phyloP scores from a whole-genome alignment of 2,329 filamentous ascomycete species.

The Capronia americana region DNA sequence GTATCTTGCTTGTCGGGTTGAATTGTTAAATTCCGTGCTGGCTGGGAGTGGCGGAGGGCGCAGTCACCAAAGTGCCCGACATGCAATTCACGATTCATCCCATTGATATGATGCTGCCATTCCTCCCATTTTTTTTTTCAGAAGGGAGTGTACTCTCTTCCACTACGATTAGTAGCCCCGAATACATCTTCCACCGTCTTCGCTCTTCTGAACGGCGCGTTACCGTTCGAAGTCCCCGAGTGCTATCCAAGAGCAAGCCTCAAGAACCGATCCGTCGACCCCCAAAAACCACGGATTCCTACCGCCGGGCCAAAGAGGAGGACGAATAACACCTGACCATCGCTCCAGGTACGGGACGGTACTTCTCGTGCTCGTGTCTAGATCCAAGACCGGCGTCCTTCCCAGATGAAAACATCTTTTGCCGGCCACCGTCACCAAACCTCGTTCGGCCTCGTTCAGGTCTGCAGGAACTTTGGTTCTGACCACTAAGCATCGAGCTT shows the following conservation, averaged over 20 bases:
- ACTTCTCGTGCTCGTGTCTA: not conserved
- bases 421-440: slow-evolving; percentile 12
- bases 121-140: not conserved
- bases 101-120: slow-evolving; percentile 6
- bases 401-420: not conserved
- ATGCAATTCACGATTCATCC: not conserved
- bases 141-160: not conserved
- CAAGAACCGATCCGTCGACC: not conserved
- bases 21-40: not conserved
- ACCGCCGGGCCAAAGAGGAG: not conserved
- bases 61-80: slow-evolving; percentile 7
- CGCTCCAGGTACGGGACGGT: not conserved
- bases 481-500: slow-evolving; percentile 9
- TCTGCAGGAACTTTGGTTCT: slow-evolving; percentile 26
- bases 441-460: slow-evolving; percentile 17
- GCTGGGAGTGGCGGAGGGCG: not conserved
- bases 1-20: not conserved
- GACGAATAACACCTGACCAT: not conserved
- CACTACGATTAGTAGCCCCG: not conserved
- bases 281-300: not conserved
- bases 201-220: not conserved
- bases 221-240: not conserved
- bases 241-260: not conserved
- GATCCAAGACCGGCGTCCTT: not conserved
- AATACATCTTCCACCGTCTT: not conserved